Percentiles rank a stretch among this genome's conserved stretches.
These are phyloP conservation scores for Cordyceps tenuipes DNA, from an alignment of 2,329 filamentous ascomycete species.

Conservation along the genomic window DNA sequence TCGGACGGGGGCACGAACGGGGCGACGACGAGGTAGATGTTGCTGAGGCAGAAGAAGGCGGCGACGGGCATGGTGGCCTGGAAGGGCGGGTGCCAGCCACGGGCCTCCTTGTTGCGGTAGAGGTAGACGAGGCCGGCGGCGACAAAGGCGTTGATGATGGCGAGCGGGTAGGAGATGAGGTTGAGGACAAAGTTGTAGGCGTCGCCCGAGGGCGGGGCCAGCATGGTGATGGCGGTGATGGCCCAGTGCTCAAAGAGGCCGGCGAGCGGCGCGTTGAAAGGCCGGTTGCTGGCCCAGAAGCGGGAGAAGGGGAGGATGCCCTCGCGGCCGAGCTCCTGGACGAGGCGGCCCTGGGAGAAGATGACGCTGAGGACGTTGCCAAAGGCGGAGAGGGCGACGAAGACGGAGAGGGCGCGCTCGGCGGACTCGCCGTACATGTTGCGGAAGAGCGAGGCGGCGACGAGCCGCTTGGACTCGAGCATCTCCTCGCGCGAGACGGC, in stretches of 20 bases:
- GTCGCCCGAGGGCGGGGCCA: conserved; percentile 59
- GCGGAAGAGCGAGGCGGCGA: conserved; percentile 47
- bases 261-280: conserved; percentile 53
- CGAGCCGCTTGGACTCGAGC: conserved; percentile 39
- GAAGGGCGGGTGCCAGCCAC: conserved; percentile 47
- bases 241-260: conserved; percentile 57
- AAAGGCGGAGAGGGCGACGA: conserved; percentile 59
- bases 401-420: conserved; percentile 53
- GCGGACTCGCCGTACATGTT: conserved; percentile 47
- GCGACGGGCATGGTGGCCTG: conserved; percentile 45
- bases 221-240: conserved; percentile 56
- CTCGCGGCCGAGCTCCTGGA: conserved; percentile 58
- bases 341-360: conserved; percentile 58
- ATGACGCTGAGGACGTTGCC: conserved; percentile 61
- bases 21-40: conserved; percentile 52
- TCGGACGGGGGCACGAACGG: conserved; percentile 47
- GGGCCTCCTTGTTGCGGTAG: conserved; percentile 38
- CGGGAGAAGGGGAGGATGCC: conserved; percentile 56
- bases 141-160: conserved; percentile 49
- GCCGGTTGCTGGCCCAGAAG: conserved; percentile 56
- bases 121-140: conserved; percentile 45
- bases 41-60: conserved; percentile 52
- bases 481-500: conserved; percentile 47
- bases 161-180: conserved; percentile 56
- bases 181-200: conserved; percentile 57